Conservation (phyloP, 2,329 filamentous ascomycete genomes). For the Zasmidium cellare region DNA sequence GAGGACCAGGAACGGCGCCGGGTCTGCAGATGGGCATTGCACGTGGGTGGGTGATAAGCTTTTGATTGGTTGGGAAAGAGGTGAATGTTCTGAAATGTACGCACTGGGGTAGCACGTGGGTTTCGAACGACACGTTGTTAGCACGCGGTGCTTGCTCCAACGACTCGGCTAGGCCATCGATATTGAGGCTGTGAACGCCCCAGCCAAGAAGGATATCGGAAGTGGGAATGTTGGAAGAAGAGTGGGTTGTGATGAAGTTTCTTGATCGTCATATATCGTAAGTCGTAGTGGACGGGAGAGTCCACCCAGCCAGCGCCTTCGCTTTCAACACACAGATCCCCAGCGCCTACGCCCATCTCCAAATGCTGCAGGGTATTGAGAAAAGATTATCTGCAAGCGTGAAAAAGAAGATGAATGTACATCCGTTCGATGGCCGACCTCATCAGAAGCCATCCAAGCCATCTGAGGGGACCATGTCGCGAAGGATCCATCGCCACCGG, state of each 20-base stretch:
- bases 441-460: conserved; percentile 17
- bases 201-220: not conserved
- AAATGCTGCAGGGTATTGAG: conserved; percentile 22
- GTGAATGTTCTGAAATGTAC: not conserved
- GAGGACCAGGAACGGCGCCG: not conserved
- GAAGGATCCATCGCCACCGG: conserved; percentile 50
- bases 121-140: not conserved
- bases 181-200: not conserved
- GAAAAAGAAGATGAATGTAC: conserved; percentile 16
- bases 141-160: not conserved
- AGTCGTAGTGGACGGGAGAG: not conserved
- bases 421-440: not conserved
- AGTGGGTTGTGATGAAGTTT: not conserved
- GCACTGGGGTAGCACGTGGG: not conserved
- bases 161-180: not conserved
- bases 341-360: not conserved
- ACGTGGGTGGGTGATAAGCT: not conserved
- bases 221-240: not conserved
- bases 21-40: not conserved
- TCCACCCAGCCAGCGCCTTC: not conserved
- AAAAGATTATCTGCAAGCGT: conserved; percentile 23
- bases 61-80: not conserved
- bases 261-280: not conserved
- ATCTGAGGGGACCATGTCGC: conserved; percentile 23
- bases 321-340: not conserved